These are phyloP conservation scores for Ophiostoma ulmi DNA, from an alignment of 2,329 filamentous ascomycete genomes.

Conservation along the genomic window DNA sequence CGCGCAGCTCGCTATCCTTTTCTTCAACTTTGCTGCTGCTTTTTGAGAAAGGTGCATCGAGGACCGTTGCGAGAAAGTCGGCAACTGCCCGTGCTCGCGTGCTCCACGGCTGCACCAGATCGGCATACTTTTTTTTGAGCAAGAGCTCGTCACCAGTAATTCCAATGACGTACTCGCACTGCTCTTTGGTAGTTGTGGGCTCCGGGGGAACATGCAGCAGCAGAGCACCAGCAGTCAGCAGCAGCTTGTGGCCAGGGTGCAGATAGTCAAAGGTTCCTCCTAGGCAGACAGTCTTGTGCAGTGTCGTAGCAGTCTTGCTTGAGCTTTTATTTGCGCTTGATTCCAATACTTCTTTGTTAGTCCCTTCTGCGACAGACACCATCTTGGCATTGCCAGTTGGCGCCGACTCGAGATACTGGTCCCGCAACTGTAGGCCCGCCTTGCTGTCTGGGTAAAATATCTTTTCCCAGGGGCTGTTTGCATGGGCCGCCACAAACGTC, in stretches of 20 bases:
- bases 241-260: constrained; percentile 91
- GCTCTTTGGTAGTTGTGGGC: background rate
- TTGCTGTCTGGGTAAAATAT: constrained; percentile 65
- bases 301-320: constrained; percentile 25
- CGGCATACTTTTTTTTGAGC: constrained; percentile 80
- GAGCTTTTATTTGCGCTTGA: background rate
- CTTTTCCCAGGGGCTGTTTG: constrained; percentile 48
- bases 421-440: constrained; percentile 54
- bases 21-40: constrained; percentile 31
- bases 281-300: constrained; percentile 64
- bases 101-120: constrained; percentile 76
- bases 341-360: background rate
- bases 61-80: constrained; percentile 65
- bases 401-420: constrained; percentile 40
- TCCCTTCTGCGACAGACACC: background rate
- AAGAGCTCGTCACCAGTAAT: constrained; percentile 85
- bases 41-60: constrained; percentile 43
- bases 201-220: constrained; percentile 41
- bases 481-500: constrained; percentile 43
- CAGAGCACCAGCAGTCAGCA: constrained; percentile 80
- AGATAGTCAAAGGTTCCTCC: constrained; percentile 97
- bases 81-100: constrained; percentile 64
- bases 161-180: constrained; percentile 66
- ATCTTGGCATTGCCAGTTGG: background rate
- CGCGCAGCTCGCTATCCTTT: constrained; percentile 45